A percentile compares a stretch with the other conserved stretches of the same genome.
Conservation (phyloP, 257 asterid genomes). For the Jaltomata sinuosa region DNA sequence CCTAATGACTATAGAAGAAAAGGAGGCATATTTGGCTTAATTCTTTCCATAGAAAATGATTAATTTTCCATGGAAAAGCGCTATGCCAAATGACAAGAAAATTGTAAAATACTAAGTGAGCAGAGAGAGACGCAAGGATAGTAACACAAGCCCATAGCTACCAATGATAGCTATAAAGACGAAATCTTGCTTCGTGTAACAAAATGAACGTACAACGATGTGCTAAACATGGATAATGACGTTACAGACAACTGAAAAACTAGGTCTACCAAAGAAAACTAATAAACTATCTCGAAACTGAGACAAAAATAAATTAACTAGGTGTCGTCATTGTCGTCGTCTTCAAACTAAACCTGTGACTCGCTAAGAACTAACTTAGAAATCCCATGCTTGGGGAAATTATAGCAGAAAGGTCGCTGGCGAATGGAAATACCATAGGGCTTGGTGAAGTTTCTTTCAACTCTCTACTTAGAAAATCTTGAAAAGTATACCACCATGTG, state of each 20-base stretch:
- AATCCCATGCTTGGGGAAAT: background rate
- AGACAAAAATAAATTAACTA: background rate
- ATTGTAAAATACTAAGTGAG: background rate
- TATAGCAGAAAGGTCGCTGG: background rate
- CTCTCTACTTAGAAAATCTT: background rate
- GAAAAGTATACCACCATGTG: background rate
- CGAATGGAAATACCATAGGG: background rate
- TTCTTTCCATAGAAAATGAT: background rate
- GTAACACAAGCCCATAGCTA: conserved; percentile 4
- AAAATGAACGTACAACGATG: background rate
- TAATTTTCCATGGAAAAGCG: background rate
- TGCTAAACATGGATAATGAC: background rate
- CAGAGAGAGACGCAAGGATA: background rate
- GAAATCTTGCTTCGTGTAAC: background rate
- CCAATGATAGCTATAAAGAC: background rate
- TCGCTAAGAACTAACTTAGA: background rate
- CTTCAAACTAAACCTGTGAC: background rate
- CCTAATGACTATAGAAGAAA: no score
- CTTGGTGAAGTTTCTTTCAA: background rate
- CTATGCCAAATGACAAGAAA: background rate
- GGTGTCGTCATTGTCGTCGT: background rate
- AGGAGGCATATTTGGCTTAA: background rate
- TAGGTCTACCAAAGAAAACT: background rate
- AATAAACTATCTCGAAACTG: background rate
- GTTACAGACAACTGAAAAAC: background rate